A percentile compares a stretch with the other conserved stretches of the same genome.
Evolutionary conservation across 2,329 filamentous ascomycete species (phyloP).

Genomic region (Beauveria sp.): DNA sequence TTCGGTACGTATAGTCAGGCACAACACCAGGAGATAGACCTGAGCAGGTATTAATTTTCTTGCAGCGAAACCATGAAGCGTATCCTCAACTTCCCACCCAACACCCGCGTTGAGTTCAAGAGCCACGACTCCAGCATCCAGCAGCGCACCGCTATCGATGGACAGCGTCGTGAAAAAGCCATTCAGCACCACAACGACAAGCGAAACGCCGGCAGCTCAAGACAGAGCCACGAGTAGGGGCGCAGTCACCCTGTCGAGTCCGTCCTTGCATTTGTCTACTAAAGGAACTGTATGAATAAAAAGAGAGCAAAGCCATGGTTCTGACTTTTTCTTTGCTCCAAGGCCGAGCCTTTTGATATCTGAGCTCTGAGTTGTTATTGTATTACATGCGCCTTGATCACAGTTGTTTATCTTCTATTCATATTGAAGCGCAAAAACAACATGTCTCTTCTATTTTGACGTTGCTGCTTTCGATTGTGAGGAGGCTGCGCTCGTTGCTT

Average conservation of each 20-base stretch:
- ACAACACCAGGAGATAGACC: not conserved
- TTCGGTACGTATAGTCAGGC: slow-evolving; percentile 56
- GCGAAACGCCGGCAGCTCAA: slow-evolving; percentile 25
- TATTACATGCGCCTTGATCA: slow-evolving; percentile 12
- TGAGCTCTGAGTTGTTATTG: slow-evolving; percentile 11
- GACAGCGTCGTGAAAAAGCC: slow-evolving; percentile 80
- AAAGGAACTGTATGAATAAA: not conserved
- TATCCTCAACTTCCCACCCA: slow-evolving; percentile 73
- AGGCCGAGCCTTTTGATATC: slow-evolving; percentile 8
- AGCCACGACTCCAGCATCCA: slow-evolving; percentile 94
- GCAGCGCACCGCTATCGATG: slow-evolving; percentile 82
- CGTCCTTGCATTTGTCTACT: slow-evolving; percentile 10
- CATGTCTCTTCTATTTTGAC: not conserved
- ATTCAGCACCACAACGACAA: slow-evolving; percentile 39
- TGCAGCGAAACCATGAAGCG: slow-evolving; percentile 87
- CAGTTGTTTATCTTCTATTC: slow-evolving; percentile 10
- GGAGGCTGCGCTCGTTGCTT: not conserved
- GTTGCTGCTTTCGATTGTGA: not conserved
- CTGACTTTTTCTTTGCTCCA: slow-evolving; percentile 1
- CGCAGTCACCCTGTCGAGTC: not conserved
- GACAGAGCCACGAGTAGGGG: slow-evolving; percentile 26
- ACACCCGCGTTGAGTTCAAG: slow-evolving; percentile 91
- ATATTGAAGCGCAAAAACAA: not conserved
- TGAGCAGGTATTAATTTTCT: not conserved
- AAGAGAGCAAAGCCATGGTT: not conserved